Percentiles rank a stretch among this genome's conserved stretches.
Evolutionary conservation across 192 early-diverging fungal genomes (phyloP).

Genomic region (Jimgerdemannia flammicorona): DNA sequence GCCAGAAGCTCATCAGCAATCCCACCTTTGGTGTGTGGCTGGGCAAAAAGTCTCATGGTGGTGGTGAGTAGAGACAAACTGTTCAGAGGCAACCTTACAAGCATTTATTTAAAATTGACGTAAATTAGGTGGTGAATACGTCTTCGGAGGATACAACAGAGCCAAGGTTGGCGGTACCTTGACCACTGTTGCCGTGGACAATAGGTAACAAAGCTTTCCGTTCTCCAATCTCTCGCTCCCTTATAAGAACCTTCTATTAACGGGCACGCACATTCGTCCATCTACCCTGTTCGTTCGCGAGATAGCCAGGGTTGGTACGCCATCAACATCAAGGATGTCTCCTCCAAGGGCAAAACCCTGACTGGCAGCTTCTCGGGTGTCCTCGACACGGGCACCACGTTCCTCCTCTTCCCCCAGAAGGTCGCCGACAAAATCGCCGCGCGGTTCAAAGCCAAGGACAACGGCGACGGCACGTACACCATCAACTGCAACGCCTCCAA

Average conservation of each 20-base stretch:
- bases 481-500: conserved; percentile 20
- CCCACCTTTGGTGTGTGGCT: conserved; percentile 61
- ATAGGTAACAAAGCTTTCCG: not conserved
- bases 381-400: conserved; percentile 35
- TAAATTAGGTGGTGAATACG: conserved; percentile 25
- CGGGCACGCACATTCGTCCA: no score
- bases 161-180: conserved; percentile 33
- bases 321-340: no score
- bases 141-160: conserved; percentile 44
- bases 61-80: conserved; percentile 14
- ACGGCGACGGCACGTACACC: conserved; percentile 22
- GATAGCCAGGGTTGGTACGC: no score
- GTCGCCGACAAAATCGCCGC: conserved; percentile 16
- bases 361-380: not conserved
- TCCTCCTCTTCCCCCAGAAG: conserved; percentile 26
- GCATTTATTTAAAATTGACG: not conserved
- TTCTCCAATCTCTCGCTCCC: not conserved
- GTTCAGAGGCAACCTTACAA: not conserved
- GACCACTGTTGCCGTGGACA: conserved; percentile 41
- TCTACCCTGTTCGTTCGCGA: no score
- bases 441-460: conserved; percentile 17
- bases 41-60: conserved; percentile 28
- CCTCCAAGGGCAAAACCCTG: no score
- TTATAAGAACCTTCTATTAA: no score
- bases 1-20: conserved; percentile 40